Conservation (phyloP, 345 rosid genomes). For the Linum lewisii region DNA sequence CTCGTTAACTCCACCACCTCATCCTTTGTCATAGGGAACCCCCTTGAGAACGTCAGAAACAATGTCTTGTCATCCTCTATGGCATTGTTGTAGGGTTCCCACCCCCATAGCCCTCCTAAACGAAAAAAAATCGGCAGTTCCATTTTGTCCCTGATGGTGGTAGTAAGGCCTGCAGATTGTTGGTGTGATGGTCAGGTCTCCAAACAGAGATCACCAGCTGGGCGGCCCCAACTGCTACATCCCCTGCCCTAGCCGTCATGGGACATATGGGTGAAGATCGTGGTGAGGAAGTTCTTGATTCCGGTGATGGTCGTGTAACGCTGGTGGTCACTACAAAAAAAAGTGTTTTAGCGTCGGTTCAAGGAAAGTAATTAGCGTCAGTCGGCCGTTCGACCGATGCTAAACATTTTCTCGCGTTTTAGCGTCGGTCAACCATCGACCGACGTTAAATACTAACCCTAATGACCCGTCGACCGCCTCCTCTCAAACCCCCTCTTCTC, state of each 20-base stretch:
- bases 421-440: too few species aligned
- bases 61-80: constrained; percentile 33
- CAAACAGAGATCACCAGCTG: constrained; percentile 24
- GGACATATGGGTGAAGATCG: constrained; percentile 17
- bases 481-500: too few species aligned
- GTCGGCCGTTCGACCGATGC: too few species aligned
- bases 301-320: constrained; percentile 30
- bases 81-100: constrained; percentile 15
- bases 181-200: constrained; percentile 19
- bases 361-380: too few species aligned
- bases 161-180: background rate
- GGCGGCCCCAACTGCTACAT: too few species aligned
- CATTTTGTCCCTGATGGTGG: background rate
- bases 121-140: constrained; percentile 11
- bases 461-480: too few species aligned
- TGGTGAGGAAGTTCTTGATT: constrained; percentile 28
- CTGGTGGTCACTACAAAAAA: too few species aligned
- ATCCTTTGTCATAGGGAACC: constrained; percentile 28
- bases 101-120: constrained; percentile 28
- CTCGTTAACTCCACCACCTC: constrained; percentile 34
- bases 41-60: constrained; percentile 42
- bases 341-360: too few species aligned
- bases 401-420: too few species aligned
- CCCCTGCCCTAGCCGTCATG: too few species aligned
- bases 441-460: too few species aligned